Evolutionary conservation across 225 moss, liverwort and hornwort genomes (phyloP).

Genomic region (Bryum argenteum): DNA sequence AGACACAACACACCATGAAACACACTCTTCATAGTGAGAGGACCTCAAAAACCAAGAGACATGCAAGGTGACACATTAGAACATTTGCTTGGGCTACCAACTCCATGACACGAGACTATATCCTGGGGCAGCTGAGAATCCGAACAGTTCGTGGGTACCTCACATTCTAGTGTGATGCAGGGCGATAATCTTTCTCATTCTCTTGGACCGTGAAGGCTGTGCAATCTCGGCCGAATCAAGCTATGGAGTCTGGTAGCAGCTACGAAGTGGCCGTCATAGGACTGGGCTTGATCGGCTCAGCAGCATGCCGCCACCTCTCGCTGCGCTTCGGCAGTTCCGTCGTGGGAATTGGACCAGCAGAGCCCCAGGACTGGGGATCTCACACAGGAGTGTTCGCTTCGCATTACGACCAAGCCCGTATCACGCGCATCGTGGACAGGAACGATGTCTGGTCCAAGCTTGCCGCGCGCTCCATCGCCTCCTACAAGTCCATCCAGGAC

Average conservation of each 20-base stretch:
- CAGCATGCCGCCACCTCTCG: conserved; percentile 79
- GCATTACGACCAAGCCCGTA: conserved; percentile 78
- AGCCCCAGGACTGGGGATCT: conserved; percentile 70
- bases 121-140: too few relatives aligned
- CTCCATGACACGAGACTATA: too few relatives aligned
- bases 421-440: conserved; percentile 81
- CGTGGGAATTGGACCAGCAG: conserved; percentile 74
- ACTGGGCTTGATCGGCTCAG: conserved; percentile 79
- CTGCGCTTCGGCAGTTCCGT: conserved; percentile 46
- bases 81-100: too few relatives aligned
- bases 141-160: too few relatives aligned
- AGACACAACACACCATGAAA: too few relatives aligned
- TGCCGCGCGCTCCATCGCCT: conserved; percentile 85
- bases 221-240: not conserved
- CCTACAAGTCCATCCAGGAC: conserved; percentile 61
- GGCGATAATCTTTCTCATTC: too few relatives aligned
- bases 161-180: too few relatives aligned
- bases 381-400: conserved; percentile 86
- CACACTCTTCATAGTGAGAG: too few relatives aligned
- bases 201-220: not conserved
- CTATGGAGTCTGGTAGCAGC: conserved; percentile 25
- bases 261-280: conserved; percentile 84
- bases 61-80: too few relatives aligned
- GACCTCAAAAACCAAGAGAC: too few relatives aligned
- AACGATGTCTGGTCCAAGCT: conserved; percentile 86